phyloP scores from a whole-genome alignment of 805 yeast genomes.

The Yarrowia deformans region DNA sequence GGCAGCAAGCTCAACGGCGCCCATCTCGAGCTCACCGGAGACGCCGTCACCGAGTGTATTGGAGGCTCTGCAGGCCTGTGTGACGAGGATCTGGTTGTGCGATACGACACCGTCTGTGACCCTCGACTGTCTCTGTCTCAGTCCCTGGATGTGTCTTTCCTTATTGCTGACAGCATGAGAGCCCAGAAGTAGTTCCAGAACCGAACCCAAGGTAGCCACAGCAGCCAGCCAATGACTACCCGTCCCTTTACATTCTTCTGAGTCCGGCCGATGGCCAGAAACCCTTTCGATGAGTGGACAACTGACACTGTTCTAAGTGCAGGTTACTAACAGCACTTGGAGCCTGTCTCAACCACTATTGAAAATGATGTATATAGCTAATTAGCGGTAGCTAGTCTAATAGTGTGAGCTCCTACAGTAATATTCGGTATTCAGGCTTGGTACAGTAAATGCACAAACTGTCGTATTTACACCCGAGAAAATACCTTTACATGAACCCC shows the following conservation, averaged over 20 bases:
- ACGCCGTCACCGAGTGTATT: conserved; percentile 55
- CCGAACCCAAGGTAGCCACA: too few species aligned
- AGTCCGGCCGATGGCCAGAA: conserved; percentile 32
- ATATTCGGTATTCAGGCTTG: too few species aligned
- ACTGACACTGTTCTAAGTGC: too few species aligned
- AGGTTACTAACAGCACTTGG: too few species aligned
- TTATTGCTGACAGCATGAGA: conserved; percentile 51
- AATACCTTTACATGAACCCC: background rate
- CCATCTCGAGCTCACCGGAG: conserved; percentile 56
- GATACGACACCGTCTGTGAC: conserved; percentile 56
- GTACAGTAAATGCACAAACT: too few species aligned
- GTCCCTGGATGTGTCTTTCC: conserved; percentile 54
- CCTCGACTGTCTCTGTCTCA: conserved; percentile 54
- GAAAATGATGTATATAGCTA: conserved; percentile 18
- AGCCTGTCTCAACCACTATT: background rate
- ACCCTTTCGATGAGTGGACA: background rate
- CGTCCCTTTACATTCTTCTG: conserved; percentile 15
- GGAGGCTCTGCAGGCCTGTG: conserved; percentile 53
- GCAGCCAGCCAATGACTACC: background rate
- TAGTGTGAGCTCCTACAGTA: background rate
- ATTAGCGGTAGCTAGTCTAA: background rate
- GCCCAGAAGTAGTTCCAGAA: conserved; percentile 26
- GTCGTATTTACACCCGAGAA: too few species aligned
- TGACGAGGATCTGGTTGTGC: conserved; percentile 52
- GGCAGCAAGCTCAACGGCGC: conserved; percentile 52